Evolutionary conservation across 768 basidiomycete species (phyloP), one percentile per base, ranked within the genome.

Genomic region (Gyrodon lividus): DNA sequence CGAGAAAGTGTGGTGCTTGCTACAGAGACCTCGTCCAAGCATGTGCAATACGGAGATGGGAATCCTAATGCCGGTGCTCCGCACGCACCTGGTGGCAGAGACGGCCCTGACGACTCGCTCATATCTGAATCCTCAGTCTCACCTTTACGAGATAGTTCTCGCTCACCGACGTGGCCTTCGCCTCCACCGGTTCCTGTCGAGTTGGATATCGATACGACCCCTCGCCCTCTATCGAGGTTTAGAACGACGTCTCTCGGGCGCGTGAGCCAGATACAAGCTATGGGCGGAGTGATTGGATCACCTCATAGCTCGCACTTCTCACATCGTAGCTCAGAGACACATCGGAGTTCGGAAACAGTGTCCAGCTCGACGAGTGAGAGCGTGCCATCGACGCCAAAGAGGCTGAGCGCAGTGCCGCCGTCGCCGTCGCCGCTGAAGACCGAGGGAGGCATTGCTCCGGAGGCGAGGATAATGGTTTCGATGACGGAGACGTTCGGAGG

Each of bases 231-330:
- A 10, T 60, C 68, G 31, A 54, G 67, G 45, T 63, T 67, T 28
- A 63, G 65, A 30, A 56, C 63, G 31, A 58, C 67, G 1, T 70
- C 69, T 1, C 54, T 69, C 6, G 63, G 57, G 7, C 67, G 63
- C 17, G 51, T 67, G 43, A 57, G 46, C 26, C 65, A 65, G 4
- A 43, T 65, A 31, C 64, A 66, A 13, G 50, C 52, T 7, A 53
- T 56, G 54, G 35, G 31, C 12, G n/a, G 50, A 9, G 7, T 43
- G 2, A 6, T 39, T 70, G 69, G 75, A 4, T 81, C 82, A 6
- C 81, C 82, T 6, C 67, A 76, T 33, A 75, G 75, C 51, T 76
- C 77, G 12, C 73, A 74, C 28, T 82, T 74, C 49, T 57, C 65
- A 0, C 60, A 50, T 6, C 48, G 49, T n/a, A 77, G 74, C 43